Conservation (phyloP, 169 alveolate species). For the Amoebophrya sp. region DNA sequence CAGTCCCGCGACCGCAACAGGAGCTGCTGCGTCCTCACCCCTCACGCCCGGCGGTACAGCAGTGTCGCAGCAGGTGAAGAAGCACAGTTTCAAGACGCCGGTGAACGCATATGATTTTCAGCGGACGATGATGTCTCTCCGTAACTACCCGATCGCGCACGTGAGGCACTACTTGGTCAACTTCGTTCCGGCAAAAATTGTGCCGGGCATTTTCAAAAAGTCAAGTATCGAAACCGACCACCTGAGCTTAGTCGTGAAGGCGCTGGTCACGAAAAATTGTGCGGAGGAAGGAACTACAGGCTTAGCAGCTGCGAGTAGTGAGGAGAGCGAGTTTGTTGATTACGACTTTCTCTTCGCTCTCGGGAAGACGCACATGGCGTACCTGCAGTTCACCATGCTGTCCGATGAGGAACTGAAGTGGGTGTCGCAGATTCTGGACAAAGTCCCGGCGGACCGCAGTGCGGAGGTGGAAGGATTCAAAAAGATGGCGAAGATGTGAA, state of each 20-base stretch:
- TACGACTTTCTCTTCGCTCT: not conserved
- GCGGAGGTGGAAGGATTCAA: not conserved
- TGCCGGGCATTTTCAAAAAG: not conserved
- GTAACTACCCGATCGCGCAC: not conserved
- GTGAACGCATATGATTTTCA: not conserved
- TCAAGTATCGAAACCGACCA: not conserved
- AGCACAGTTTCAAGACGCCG: not conserved
- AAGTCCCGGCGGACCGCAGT: not conserved
- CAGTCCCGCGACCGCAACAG: too few relatives aligned
- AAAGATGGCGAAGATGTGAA: not conserved
- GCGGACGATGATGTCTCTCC: not conserved
- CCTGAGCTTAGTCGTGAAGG: not conserved
- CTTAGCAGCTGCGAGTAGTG: not conserved
- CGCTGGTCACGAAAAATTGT: not conserved
- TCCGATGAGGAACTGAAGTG: not conserved
- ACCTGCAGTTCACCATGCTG: not conserved
- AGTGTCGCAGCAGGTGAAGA: too few relatives aligned
- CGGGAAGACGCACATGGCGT: not conserved
- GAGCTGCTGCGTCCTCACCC: too few relatives aligned
- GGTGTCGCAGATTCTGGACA: not conserved
- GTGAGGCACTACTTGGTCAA: not conserved
- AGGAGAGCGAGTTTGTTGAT: not conserved
- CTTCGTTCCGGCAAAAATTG: not conserved
- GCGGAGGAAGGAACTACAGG: too few relatives aligned
- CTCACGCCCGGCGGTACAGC: too few relatives aligned